Percentiles rank a stretch among this genome's conserved stretches.
Conservation (phyloP, 306 rosid genomes). For the Oemleria cerasiformis region DNA sequence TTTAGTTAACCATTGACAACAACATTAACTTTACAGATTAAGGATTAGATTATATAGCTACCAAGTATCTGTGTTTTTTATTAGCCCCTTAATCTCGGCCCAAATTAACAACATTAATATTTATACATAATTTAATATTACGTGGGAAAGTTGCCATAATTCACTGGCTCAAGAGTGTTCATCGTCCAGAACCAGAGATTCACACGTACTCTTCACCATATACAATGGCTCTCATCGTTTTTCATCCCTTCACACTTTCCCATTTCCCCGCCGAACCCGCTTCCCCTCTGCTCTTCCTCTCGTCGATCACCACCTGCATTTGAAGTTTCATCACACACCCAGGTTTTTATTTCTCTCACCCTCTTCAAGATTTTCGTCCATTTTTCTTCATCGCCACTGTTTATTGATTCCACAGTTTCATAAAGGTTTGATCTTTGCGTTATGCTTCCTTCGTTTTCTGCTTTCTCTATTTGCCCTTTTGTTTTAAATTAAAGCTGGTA, state of each 20-base stretch:
- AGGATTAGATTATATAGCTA: background rate
- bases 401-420: background rate
- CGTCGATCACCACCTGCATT: background rate
- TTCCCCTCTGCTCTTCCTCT: background rate
- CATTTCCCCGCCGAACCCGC: constrained; percentile 8
- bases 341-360: constrained; percentile 11
- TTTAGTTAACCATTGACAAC: background rate
- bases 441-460: background rate
- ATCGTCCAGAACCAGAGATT: constrained; percentile 19
- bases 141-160: constrained; percentile 29
- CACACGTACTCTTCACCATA: constrained; percentile 3
- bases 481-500: background rate
- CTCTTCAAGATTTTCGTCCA: background rate
- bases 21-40: no score
- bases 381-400: background rate
- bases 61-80: background rate
- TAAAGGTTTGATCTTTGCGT: background rate
- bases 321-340: constrained; percentile 15
- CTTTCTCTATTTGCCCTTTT: background rate
- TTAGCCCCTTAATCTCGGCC: constrained; percentile 1
- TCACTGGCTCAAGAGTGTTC: constrained; percentile 9
- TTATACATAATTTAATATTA: background rate
- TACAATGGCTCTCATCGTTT: constrained; percentile 6
- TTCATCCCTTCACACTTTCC: background rate
- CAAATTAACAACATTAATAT: background rate